A percentile compares a stretch with the other conserved stretches of the same genome.
Evolutionary conservation across 345 rosid genomes (phyloP).

Genomic region (Gossypium raimondii): DNA sequence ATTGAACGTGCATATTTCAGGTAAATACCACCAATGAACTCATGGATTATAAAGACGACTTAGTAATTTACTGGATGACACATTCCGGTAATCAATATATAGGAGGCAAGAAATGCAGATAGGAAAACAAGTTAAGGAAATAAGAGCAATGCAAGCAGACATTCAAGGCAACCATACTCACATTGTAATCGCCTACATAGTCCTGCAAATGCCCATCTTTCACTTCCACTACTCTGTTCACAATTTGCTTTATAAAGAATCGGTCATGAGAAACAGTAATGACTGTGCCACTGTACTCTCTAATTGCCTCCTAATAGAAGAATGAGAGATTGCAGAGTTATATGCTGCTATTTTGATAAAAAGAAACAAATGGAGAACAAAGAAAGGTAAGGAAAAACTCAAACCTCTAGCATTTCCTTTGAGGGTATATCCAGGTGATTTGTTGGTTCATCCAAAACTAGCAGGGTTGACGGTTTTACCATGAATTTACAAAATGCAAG

Average conservation of each 20-base stretch:
- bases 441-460: constrained; percentile 89
- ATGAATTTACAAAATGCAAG: constrained; percentile 95
- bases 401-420: constrained; percentile 98
- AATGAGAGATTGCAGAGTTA: neutral
- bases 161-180: constrained; percentile 19
- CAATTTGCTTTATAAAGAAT: constrained; percentile 91
- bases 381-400: constrained; percentile 3
- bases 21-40: neutral
- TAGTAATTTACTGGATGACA: neutral
- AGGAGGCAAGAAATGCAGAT: neutral
- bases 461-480: constrained; percentile 85
- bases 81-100: neutral
- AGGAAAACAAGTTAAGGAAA: neutral
- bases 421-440: constrained; percentile 97
- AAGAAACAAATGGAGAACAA: neutral
- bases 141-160: neutral
- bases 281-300: constrained; percentile 78
- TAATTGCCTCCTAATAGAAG: constrained; percentile 75
- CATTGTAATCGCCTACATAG: constrained; percentile 86
- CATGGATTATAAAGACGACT: too few species aligned
- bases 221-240: constrained; percentile 89
- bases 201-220: constrained; percentile 63
- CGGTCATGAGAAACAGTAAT: constrained; percentile 87
- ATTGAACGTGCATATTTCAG: neutral
- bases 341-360: neutral